phyloP scores from a whole-genome alignment of 192 early-diverging fungal species.

The Gigaspora rosea region DNA sequence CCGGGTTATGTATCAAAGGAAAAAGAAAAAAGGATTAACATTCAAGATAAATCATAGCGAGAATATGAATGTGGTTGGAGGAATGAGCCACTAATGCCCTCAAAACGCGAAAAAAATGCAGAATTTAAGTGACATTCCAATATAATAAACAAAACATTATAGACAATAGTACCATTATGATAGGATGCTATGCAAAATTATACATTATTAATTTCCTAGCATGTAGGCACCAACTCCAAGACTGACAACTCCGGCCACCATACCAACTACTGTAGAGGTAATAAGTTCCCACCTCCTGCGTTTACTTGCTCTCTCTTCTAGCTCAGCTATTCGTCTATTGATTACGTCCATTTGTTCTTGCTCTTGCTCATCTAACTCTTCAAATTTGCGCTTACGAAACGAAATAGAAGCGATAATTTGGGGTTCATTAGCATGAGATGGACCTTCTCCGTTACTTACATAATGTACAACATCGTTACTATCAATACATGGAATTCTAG shows the following conservation, averaged over 20 bases:
- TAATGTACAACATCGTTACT: not conserved
- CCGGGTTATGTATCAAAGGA: too few species aligned
- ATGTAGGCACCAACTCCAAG: not conserved
- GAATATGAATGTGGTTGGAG: too few species aligned
- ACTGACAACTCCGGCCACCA: not conserved
- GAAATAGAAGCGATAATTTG: too few species aligned
- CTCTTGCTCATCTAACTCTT: not conserved
- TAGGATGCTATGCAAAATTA: too few species aligned
- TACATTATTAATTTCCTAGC: not conserved
- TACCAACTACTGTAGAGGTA: not conserved
- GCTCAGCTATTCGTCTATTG: not conserved
- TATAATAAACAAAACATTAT: too few species aligned
- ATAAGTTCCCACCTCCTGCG: slow-evolving; percentile 11
- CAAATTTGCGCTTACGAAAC: slow-evolving; percentile 6
- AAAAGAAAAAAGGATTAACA: too few species aligned
- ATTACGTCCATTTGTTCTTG: not conserved
- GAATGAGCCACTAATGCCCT: too few species aligned
- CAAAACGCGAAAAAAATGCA: too few species aligned
- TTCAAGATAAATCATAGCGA: too few species aligned
- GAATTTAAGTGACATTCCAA: too few species aligned
- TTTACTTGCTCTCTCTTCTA: slow-evolving; percentile 9
- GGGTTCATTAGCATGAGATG: not conserved
- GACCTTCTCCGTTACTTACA: slow-evolving; percentile 11
- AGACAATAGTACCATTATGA: too few species aligned
- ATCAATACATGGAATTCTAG: too few species aligned